These are phyloP conservation scores for Neurospora cerealis DNA, from an alignment of 495 filamentous ascomycete species.

Conservation along the genomic window DNA sequence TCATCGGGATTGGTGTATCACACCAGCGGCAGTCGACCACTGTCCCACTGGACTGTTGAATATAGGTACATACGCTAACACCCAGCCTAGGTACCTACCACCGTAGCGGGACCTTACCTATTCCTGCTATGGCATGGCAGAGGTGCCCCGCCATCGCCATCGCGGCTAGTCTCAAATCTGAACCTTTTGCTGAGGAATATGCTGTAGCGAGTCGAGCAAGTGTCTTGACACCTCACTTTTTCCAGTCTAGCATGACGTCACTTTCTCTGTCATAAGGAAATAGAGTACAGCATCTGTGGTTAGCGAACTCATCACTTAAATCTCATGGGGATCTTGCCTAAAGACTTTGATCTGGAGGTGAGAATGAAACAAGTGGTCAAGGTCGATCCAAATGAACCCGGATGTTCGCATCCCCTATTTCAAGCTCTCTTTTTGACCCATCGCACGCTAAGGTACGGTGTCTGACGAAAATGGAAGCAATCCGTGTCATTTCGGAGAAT, in stretches of 20 bases:
- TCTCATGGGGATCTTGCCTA: not conserved
- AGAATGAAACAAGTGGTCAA: not conserved
- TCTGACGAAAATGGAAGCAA: not conserved
- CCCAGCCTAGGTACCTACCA: not conserved
- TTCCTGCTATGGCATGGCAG: not conserved
- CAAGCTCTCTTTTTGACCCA: not conserved
- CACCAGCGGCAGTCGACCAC: not conserved
- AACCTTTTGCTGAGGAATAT: not conserved
- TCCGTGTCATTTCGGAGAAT: not conserved
- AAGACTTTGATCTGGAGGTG: not conserved
- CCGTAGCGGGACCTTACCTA: not conserved
- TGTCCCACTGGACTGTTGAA: not conserved
- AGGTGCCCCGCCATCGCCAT: not conserved
- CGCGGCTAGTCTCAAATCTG: not conserved
- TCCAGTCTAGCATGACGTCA: not conserved
- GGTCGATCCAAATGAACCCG: not conserved
- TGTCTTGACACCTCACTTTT: not conserved
- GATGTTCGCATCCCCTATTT: not conserved
- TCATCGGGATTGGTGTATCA: not conserved
- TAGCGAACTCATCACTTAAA: not conserved
- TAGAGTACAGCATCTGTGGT: not conserved
- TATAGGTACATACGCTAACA: not conserved
- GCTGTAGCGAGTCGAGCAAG: not conserved
- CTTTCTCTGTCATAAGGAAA: not conserved
- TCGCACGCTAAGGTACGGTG: not conserved